Conservation (phyloP, 2,329 filamentous ascomycete genomes). For the Orbilia quercus region DNA sequence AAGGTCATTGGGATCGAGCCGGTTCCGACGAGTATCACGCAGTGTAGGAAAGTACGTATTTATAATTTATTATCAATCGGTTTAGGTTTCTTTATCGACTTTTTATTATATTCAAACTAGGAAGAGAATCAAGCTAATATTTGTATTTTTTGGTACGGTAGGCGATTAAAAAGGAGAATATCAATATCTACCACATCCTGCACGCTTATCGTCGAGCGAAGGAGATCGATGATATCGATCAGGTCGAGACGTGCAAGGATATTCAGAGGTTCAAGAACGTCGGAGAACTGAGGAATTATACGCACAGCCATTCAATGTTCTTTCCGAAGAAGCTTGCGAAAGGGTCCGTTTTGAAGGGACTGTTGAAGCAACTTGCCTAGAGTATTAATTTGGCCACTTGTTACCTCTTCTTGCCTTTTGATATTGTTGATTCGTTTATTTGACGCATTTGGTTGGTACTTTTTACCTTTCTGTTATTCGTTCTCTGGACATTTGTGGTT, state of each 20-base stretch:
- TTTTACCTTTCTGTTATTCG: not conserved
- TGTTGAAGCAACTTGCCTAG: constrained; percentile 40
- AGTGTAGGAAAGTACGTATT: constrained; percentile 47
- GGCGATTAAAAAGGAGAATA: constrained; percentile 46
- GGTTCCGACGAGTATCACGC: constrained; percentile 37
- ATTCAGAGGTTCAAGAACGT: constrained; percentile 38
- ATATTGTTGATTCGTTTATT: not conserved
- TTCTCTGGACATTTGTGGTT: too few relatives aligned
- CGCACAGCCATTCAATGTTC: constrained; percentile 29
- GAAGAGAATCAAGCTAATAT: not conserved
- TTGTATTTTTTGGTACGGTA: not conserved
- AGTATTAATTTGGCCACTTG: not conserved
- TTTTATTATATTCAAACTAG: too few relatives aligned
- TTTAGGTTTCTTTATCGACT: not conserved
- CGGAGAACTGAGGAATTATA: constrained; percentile 26
- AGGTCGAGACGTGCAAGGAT: constrained; percentile 26
- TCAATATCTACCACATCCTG: constrained; percentile 47
- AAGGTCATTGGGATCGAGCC: constrained; percentile 46
- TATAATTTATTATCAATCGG: not conserved
- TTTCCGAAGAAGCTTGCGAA: constrained; percentile 35
- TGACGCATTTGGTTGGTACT: not conserved
- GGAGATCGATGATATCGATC: constrained; percentile 11
- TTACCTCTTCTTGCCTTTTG: not conserved
- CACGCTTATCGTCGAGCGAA: constrained; percentile 44
- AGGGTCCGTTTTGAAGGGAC: constrained; percentile 42